These are phyloP conservation scores for Dimargaris cristalligena DNA, from an alignment of 192 early-diverging fungal genomes.

Conservation along the genomic window DNA sequence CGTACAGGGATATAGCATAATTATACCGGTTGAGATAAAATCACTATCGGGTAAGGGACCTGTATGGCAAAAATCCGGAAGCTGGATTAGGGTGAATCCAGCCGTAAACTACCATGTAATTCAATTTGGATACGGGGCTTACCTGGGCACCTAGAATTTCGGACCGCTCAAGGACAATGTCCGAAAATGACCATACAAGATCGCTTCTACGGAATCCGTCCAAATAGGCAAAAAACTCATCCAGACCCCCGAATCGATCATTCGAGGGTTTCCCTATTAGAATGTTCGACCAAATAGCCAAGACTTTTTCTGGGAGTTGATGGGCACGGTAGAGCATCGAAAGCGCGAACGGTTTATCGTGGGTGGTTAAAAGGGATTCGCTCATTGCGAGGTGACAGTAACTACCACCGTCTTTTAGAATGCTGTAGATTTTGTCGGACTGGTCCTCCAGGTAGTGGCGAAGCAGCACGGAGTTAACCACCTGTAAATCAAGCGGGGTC, in stretches of 20 bases:
- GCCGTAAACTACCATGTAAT: too few relatives aligned
- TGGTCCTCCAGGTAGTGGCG: background rate
- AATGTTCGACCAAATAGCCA: background rate
- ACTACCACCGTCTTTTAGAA: background rate
- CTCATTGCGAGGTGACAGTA: background rate
- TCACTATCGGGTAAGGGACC: too few relatives aligned
- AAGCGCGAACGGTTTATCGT: background rate
- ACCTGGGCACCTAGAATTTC: conserved; percentile 2
- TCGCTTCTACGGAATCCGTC: background rate
- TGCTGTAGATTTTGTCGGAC: background rate
- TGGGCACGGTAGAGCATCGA: background rate
- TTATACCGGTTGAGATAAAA: too few relatives aligned
- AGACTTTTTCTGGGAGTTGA: background rate
- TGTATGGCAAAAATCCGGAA: too few relatives aligned
- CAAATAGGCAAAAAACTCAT: conserved; percentile 1
- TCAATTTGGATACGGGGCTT: too few relatives aligned
- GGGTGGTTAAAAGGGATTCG: background rate
- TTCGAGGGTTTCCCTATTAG: background rate
- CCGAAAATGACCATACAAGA: background rate
- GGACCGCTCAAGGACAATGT: background rate
- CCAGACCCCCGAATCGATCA: background rate
- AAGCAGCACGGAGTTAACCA: background rate
- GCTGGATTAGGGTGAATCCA: too few relatives aligned
- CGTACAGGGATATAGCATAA: too few relatives aligned
- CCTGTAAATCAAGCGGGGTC: background rate